A percentile compares a stretch with the other conserved stretches of the same genome.
Conservation (phyloP, 140 eudicot species). For the Bidens hawaiensis region DNA sequence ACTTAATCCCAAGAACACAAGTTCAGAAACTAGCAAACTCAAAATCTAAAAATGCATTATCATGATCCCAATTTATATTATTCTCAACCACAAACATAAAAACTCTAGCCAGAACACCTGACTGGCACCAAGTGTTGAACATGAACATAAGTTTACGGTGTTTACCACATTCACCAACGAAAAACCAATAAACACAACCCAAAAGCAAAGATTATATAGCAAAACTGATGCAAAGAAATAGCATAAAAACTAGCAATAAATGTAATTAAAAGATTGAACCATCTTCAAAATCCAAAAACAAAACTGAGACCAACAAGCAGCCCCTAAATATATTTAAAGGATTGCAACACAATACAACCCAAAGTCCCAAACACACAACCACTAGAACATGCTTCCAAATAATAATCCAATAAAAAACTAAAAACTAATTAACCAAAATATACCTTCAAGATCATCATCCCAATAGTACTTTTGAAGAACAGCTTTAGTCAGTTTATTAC, state of each 20-base stretch:
- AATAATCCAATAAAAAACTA: constrained; percentile 8
- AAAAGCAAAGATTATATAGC: not conserved
- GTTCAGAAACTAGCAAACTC: too few species aligned
- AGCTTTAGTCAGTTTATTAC: constrained; percentile 22
- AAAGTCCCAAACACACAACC: constrained; percentile 16
- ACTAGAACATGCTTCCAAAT: constrained; percentile 14
- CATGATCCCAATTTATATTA: too few species aligned
- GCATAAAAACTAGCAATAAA: not conserved
- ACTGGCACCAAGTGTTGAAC: too few species aligned
- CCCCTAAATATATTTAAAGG: constrained; percentile 26
- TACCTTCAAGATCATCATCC: constrained; percentile 22
- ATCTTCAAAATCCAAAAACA: constrained; percentile 11
- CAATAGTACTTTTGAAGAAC: not conserved
- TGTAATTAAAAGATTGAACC: not conserved
- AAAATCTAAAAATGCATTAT: too few species aligned
- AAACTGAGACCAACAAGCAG: constrained; percentile 28
- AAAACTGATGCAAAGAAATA: not conserved
- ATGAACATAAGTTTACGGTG: not conserved
- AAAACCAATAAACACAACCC: not conserved
- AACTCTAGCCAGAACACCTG: too few species aligned
- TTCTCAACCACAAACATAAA: too few species aligned
- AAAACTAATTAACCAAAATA: constrained; percentile 25
- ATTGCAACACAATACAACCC: constrained; percentile 7
- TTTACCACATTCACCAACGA: too few species aligned
- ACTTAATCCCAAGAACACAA: too few species aligned